phyloP scores from a whole-genome alignment of 2,329 filamentous ascomycete genomes.

The Nakataea oryzae region DNA sequence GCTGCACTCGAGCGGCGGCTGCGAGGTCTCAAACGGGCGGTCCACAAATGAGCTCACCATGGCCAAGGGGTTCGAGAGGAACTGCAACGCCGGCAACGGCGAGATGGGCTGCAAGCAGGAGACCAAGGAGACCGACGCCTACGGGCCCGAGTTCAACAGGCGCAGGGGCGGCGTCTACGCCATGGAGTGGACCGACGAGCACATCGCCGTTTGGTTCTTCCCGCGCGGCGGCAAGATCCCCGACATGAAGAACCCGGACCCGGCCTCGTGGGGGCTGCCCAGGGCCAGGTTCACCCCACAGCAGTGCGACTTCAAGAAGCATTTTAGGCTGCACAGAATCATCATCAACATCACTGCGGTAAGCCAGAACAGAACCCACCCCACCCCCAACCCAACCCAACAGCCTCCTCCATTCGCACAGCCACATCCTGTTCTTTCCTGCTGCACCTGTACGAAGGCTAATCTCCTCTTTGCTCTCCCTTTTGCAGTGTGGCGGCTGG shows the following conservation, averaged over 20 bases:
- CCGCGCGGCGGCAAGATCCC: constrained; percentile 33
- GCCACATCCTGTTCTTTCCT: background rate
- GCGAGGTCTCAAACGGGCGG: constrained; percentile 40
- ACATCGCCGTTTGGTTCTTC: constrained; percentile 79
- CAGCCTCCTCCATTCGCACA: too few species aligned
- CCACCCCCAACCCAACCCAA: too few species aligned
- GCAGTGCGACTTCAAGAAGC: constrained; percentile 58
- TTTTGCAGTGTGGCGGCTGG: constrained; percentile 63
- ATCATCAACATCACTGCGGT: constrained; percentile 69
- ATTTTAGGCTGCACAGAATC: constrained; percentile 66
- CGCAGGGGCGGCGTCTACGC: constrained; percentile 61
- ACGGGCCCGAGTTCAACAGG: constrained; percentile 62
- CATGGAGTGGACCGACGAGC: constrained; percentile 62
- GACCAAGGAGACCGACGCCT: constrained; percentile 36
- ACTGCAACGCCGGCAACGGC: constrained; percentile 14
- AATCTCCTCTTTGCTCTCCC: background rate
- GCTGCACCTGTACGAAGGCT: background rate
- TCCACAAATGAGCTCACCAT: constrained; percentile 11
- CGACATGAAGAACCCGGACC: constrained; percentile 55
- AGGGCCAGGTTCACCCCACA: constrained; percentile 54
- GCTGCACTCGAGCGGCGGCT: constrained; percentile 55
- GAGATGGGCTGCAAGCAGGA: constrained; percentile 50
- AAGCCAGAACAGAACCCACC: background rate
- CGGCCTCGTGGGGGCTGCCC: constrained; percentile 58
- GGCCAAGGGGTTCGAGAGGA: constrained; percentile 7